Evolutionary conservation across 225 moss, liverwort and hornwort species (phyloP).

Genomic region (Pseudoscleropodium purum): DNA sequence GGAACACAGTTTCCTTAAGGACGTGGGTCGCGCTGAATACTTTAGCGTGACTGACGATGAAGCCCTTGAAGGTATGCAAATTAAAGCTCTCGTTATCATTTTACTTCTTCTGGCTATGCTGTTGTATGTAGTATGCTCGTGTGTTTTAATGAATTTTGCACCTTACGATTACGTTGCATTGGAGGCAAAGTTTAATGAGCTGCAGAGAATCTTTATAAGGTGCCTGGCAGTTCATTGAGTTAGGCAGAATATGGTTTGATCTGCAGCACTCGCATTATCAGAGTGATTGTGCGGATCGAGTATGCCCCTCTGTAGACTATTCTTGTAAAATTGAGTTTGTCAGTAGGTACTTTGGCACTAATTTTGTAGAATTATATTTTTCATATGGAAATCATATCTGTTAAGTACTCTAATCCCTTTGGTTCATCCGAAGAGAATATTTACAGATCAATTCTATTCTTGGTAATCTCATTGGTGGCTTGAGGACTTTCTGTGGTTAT

Average conservation of each 20-base stretch:
- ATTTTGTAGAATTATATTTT: not conserved
- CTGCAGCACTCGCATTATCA: not conserved
- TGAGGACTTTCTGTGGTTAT: not conserved
- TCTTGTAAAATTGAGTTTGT: not conserved
- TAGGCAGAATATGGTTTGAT: not conserved
- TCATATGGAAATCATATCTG: not conserved
- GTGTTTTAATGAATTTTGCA: not conserved
- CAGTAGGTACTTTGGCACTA: not conserved
- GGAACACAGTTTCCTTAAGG: conserved; percentile 94
- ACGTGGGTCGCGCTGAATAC: conserved; percentile 78
- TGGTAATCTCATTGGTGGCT: not conserved
- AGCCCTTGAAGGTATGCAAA: conserved; percentile 72
- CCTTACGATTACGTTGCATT: not conserved
- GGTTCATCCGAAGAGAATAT: not conserved
- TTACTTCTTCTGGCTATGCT: not conserved
- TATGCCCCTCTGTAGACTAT: not conserved
- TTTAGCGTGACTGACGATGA: conserved; percentile 88
- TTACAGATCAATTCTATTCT: not conserved
- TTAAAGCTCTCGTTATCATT: not conserved
- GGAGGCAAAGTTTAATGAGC: not conserved
- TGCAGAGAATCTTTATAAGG: not conserved
- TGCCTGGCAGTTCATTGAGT: not conserved
- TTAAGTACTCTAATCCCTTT: not conserved
- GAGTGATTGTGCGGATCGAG: not conserved
- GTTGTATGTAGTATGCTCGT: not conserved